phyloP scores from a whole-genome alignment of 2,329 filamentous ascomycete genomes.

The Teratosphaeria destructans region DNA sequence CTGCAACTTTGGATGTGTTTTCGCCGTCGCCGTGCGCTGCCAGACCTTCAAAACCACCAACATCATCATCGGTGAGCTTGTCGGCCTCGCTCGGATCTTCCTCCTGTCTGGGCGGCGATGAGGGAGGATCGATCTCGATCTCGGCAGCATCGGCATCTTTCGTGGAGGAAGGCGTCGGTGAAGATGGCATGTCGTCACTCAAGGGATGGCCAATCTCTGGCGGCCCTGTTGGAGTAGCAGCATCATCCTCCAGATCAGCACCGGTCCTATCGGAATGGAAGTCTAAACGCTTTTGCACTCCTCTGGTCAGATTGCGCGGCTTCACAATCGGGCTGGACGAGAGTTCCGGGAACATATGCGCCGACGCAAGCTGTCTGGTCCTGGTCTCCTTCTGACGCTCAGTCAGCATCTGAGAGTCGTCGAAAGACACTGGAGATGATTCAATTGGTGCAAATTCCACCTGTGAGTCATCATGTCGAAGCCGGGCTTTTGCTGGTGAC shows the following conservation, averaged over 20 bases:
- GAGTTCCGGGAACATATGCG: constrained; percentile 58
- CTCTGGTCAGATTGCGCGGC: constrained; percentile 16
- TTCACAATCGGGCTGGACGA: constrained; percentile 41
- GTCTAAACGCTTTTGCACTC: constrained; percentile 16
- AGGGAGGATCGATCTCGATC: constrained; percentile 2
- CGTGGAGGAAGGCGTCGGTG: constrained; percentile 36
- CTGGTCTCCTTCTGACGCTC: constrained; percentile 70
- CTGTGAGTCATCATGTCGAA: constrained; percentile 73
- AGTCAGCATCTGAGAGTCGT: constrained; percentile 65
- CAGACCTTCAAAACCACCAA: neutral
- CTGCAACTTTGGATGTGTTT: neutral
- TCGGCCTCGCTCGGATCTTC: neutral
- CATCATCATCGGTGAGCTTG: neutral
- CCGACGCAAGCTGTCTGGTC: constrained; percentile 56
- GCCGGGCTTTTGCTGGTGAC: constrained; percentile 36
- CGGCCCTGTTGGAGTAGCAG: constrained; percentile 33
- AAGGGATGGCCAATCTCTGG: constrained; percentile 26
- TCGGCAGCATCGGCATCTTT: constrained; percentile 1
- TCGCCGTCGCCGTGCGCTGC: neutral
- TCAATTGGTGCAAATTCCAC: constrained; percentile 63
- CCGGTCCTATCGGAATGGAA: constrained; percentile 11
- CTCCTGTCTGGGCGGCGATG: neutral
- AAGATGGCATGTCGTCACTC: constrained; percentile 41
- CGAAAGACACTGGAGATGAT: constrained; percentile 37
- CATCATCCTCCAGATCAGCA: constrained; percentile 11